Evolutionary conservation across 768 basidiomycete genomes (phyloP).

Genomic region (Artomyces pyxidatus): DNA sequence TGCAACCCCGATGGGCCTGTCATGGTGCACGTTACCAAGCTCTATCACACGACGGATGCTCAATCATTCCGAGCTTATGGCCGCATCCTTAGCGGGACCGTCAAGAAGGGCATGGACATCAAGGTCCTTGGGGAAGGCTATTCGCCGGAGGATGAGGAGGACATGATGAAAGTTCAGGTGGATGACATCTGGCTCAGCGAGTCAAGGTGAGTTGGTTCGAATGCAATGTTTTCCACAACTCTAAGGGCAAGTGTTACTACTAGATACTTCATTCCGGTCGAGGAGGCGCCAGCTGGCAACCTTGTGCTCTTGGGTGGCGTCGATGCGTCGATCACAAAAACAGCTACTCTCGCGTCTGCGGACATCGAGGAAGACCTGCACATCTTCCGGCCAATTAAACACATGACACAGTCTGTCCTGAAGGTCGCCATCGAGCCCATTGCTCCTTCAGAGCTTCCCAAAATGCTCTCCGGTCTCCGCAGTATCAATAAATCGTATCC

Average conservation of each 20-base stretch:
- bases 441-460: conserved; percentile 93
- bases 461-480: conserved; percentile 95
- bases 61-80: conserved; percentile 96
- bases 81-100: conserved; percentile 86
- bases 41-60: conserved; percentile 95
- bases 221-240: too few relatives aligned
- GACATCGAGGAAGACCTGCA: conserved; percentile 80
- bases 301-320: conserved; percentile 89
- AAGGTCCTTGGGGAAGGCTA: conserved; percentile 99
- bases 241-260: too few relatives aligned
- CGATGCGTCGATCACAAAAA: conserved; percentile 91
- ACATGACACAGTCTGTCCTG: conserved; percentile 93
- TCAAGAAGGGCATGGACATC: conserved; percentile 73
- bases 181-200: conserved; percentile 90
- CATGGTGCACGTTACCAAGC: conserved; percentile 88
- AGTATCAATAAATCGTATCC: conserved; percentile 99
- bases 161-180: conserved; percentile 80
- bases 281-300: conserved; percentile 87
- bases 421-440: conserved; percentile 99
- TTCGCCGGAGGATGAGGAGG: conserved; percentile 98
- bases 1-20: conserved; percentile 82
- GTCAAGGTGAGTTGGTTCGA: conserved; percentile 76
- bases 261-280: conserved; percentile 87
- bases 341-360: conserved; percentile 74
- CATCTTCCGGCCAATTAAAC: conserved; percentile 94